Evolutionary conservation across 169 alveolate genomes (phyloP), one percentile per base, ranked within the genome.

Genomic region (Fabrea salina): DNA sequence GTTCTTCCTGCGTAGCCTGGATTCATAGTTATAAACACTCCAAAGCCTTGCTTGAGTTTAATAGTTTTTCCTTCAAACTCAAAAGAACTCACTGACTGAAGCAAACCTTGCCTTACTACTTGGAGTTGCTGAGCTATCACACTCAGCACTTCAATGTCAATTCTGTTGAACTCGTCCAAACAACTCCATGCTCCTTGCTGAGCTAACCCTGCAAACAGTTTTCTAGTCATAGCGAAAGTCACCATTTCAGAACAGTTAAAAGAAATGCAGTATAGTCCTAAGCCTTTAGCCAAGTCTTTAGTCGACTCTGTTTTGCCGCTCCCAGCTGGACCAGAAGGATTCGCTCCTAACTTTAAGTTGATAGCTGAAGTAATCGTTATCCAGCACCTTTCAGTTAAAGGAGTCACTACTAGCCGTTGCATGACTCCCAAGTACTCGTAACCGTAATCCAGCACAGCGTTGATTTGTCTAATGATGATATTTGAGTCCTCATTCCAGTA

Each of bases 401-500:
- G 96, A 8, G 96, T 92, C 35, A 92, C 86, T 11, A 92, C 96
- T 56, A 96, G 91, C 40, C 97, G 93, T 71, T 92, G 94, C 0
- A 97, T 88, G 82, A 91, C 93, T 30, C 98, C 98, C 72, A 96
- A 86, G 83, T 94, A 93, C 84, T 96, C 98, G 78, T 94, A 96
- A 22, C 97, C 98, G 87, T 94, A 96, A 61, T 88, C 91, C 61
- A 92, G 83, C 7, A 87, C 79, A 41, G 97, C 93, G 79, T 94
- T 93, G 67, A 96, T 87, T 66, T 85, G 59, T 64, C 78, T 86
- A 16, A 91, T 88, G 75, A 80, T 76, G 71, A 11, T 11, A 11
- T 44, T 8, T 11, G 11, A 5, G 33, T 61, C 92, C 6, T 11
- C 8, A 39, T 59, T 85, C 87, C 89, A 86, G 61, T 91, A 90